A percentile compares a stretch with the other conserved stretches of the same genome.
Conservation (phyloP, 2,329 filamentous ascomycete species). For the Sarocladiaceae sp. region DNA sequence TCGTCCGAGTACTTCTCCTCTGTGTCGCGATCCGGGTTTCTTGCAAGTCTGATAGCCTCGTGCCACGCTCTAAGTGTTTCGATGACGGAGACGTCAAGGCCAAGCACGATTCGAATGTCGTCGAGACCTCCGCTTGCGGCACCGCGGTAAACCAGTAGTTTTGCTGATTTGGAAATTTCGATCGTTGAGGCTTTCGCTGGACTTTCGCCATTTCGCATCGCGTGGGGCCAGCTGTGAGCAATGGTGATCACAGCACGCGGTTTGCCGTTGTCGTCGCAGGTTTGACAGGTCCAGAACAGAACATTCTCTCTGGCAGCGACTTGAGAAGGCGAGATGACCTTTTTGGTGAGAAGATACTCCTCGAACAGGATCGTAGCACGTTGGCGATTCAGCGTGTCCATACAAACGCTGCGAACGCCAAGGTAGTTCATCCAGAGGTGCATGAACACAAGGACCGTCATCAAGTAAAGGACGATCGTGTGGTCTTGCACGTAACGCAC, state of each 20-base stretch:
- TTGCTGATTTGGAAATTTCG: background rate
- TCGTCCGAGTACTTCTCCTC: background rate
- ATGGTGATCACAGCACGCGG: constrained; percentile 33
- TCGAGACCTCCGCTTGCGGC: background rate
- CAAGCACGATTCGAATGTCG: background rate
- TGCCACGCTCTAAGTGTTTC: background rate
- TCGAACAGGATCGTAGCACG: constrained; percentile 75
- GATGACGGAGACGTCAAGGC: background rate
- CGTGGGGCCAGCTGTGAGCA: constrained; percentile 36
- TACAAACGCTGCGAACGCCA: constrained; percentile 78
- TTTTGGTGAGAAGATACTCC: constrained; percentile 44
- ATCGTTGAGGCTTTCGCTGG: background rate
- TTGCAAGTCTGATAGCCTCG: background rate
- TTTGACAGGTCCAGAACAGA: constrained; percentile 39
- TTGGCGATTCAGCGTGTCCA: constrained; percentile 82
- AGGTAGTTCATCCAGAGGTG: constrained; percentile 84
- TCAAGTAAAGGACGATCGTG: constrained; percentile 66
- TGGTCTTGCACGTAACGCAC: constrained; percentile 71
- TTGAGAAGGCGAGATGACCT: constrained; percentile 58
- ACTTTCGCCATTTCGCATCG: constrained; percentile 10
- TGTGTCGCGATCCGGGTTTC: background rate
- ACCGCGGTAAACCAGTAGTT: background rate
- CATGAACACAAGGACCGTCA: constrained; percentile 66
- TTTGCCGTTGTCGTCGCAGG: constrained; percentile 23
- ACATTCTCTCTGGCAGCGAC: constrained; percentile 63